Percentiles rank a stretch among this genome's conserved stretches.
These are phyloP conservation scores for Globisporangium nagaii DNA, from an alignment of 352 stramenopile species.

Conservation along the genomic window DNA sequence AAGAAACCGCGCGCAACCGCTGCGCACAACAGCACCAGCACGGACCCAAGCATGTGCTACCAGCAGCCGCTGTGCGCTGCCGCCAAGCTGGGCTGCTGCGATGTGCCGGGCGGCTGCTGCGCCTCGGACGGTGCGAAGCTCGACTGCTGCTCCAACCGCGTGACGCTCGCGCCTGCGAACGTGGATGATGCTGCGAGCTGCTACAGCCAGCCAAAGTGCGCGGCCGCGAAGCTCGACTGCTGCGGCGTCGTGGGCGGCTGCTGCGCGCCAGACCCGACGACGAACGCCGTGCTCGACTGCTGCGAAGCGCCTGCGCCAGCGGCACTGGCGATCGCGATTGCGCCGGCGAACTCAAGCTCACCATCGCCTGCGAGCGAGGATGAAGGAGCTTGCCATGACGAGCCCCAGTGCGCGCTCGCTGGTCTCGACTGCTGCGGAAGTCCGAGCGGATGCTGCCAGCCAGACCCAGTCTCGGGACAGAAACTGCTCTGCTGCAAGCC, in stretches of 20 bases:
- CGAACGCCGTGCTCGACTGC: slow-evolving; percentile 19
- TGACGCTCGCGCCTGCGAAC: slow-evolving; percentile 2
- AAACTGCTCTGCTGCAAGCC: slow-evolving; percentile 19
- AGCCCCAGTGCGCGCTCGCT: slow-evolving; percentile 9
- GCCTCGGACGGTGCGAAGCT: slow-evolving; percentile 22
- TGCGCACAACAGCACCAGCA: slow-evolving; percentile 2
- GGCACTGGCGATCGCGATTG: background rate
- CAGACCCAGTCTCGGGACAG: slow-evolving; percentile 9
- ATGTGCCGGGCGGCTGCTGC: slow-evolving; percentile 36
- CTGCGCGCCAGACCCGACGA: slow-evolving; percentile 27
- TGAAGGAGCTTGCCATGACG: background rate
- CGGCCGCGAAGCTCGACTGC: slow-evolving; percentile 23
- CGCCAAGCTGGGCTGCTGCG: slow-evolving; percentile 42
- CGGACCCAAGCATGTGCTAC: slow-evolving; percentile 21
- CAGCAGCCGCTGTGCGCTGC: slow-evolving; percentile 33
- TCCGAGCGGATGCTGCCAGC: slow-evolving; percentile 21
- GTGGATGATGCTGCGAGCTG: slow-evolving; percentile 11
- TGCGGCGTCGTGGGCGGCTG: slow-evolving; percentile 27
- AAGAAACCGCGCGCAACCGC: slow-evolving; percentile 19
- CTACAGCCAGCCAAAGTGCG: slow-evolving; percentile 31
- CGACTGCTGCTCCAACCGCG: slow-evolving; percentile 30
- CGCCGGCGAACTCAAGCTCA: background rate
- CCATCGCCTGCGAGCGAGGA: background rate
- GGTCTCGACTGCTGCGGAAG: slow-evolving; percentile 18
- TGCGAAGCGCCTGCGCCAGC: slow-evolving; percentile 9